Conservation (phyloP, 768 basidiomycete species). For the Kwoniella sp. region DNA sequence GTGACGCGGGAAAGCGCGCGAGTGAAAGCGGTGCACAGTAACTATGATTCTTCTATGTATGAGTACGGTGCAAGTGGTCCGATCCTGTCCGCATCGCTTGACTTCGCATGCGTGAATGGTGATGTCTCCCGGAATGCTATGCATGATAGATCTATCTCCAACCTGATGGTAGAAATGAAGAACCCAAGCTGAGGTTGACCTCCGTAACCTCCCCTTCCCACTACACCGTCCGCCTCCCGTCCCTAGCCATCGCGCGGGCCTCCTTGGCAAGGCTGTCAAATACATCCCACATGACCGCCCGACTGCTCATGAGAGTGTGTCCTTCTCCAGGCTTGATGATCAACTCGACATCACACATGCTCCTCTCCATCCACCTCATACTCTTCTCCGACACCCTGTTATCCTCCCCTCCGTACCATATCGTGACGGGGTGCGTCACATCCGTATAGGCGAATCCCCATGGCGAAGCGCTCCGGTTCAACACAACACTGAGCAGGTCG, state of each 20-base stretch:
- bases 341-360: slow-evolving; percentile 73
- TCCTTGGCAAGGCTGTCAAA: slow-evolving; percentile 43
- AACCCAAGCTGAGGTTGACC: too few relatives aligned
- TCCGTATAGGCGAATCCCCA: slow-evolving; percentile 87
- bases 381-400: slow-evolving; percentile 89
- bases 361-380: slow-evolving; percentile 74
- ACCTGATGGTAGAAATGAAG: too few relatives aligned
- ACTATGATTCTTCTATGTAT: too few relatives aligned
- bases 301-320: slow-evolving; percentile 90
- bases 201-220: too few relatives aligned
- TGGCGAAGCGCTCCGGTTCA: slow-evolving; percentile 72
- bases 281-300: slow-evolving; percentile 45
- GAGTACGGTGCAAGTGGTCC: too few relatives aligned
- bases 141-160: too few relatives aligned
- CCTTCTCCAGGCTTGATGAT: slow-evolving; percentile 82
- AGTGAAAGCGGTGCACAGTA: too few relatives aligned
- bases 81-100: too few relatives aligned
- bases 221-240: neutral
- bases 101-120: too few relatives aligned
- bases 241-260: neutral
- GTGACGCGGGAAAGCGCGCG: too few relatives aligned
- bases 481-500: slow-evolving; percentile 77
- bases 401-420: slow-evolving; percentile 92
- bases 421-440: slow-evolving; percentile 68
- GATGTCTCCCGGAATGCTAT: too few relatives aligned